A percentile compares a stretch with the other conserved stretches of the same genome.
Evolutionary conservation across 495 filamentous ascomycete species (phyloP).

Genomic region (Delitschia confertaspora): DNA sequence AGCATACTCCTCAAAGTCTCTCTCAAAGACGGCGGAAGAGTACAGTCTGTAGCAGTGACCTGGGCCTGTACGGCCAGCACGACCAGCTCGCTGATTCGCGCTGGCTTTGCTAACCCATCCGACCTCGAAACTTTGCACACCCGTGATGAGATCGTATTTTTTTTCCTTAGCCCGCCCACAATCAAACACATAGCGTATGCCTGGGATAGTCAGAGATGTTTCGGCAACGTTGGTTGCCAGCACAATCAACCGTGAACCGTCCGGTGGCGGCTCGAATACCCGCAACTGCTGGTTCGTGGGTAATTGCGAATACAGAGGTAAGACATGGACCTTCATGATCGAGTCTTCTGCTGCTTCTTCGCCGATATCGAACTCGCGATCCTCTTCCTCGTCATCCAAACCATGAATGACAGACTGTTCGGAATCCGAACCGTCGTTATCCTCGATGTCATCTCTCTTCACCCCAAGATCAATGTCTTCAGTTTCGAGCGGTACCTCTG

Average conservation of each 20-base stretch:
- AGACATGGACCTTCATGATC: slow-evolving; percentile 61
- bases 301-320: slow-evolving; percentile 91
- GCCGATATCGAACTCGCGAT: slow-evolving; percentile 52
- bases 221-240: slow-evolving; percentile 96
- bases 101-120: slow-evolving; percentile 97
- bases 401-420: slow-evolving; percentile 37
- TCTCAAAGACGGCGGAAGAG: slow-evolving; percentile 87
- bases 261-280: slow-evolving; percentile 85
- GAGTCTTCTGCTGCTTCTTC: slow-evolving; percentile 39
- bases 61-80: slow-evolving; percentile 90
- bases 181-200: slow-evolving; percentile 94
- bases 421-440: slow-evolving; percentile 34
- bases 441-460: slow-evolving; percentile 24
- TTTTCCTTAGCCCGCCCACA: slow-evolving; percentile 86
- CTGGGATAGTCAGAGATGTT: slow-evolving; percentile 92
- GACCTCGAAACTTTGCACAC: slow-evolving; percentile 91
- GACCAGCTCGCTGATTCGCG: slow-evolving; percentile 83
- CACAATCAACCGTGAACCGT: slow-evolving; percentile 77
- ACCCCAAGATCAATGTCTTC: slow-evolving; percentile 80
- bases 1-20: slow-evolving; percentile 77
- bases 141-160: slow-evolving; percentile 70
- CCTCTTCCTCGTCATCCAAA: slow-evolving; percentile 43
- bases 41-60: slow-evolving; percentile 94
- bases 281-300: slow-evolving; percentile 84
- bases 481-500: slow-evolving; percentile 68